Conservation (phyloP, 23 red algal species). For the Gracilaria caudata region DNA sequence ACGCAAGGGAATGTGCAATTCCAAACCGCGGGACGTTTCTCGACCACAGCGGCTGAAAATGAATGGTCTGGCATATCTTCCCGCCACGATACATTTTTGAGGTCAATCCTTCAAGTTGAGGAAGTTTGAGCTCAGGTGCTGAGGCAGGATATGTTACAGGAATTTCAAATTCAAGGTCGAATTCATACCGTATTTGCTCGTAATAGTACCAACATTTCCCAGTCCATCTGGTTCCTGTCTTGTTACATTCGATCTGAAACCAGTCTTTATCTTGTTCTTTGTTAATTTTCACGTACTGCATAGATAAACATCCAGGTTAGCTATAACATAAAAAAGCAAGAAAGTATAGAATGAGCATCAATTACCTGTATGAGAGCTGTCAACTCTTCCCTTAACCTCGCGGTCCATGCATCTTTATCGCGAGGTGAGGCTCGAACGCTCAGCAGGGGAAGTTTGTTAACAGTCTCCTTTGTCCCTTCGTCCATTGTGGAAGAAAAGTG, state of each 20-base stretch:
- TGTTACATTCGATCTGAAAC: constrained; percentile 77
- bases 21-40: constrained; percentile 86
- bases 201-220: constrained; percentile 93
- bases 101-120: constrained; percentile 77
- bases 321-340: background rate
- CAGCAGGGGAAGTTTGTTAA: constrained; percentile 59
- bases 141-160: constrained; percentile 86
- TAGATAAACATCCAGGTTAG: background rate
- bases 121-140: constrained; percentile 80
- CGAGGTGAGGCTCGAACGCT: constrained; percentile 67
- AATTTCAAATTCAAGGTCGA: constrained; percentile 83
- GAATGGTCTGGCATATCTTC: constrained; percentile 90
- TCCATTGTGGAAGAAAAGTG: constrained; percentile 28
- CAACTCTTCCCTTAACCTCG: constrained; percentile 69
- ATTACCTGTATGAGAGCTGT: constrained; percentile 72
- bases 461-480: constrained; percentile 65
- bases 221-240: constrained; percentile 79
- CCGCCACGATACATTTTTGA: constrained; percentile 97
- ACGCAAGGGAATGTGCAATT: constrained; percentile 83
- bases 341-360: background rate
- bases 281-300: constrained; percentile 65
- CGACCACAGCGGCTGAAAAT: constrained; percentile 89
- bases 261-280: constrained; percentile 73
- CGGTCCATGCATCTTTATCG: constrained; percentile 76
- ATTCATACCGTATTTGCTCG: constrained; percentile 87